These are phyloP conservation scores for Rhinocladiella mackenziei DNA, from an alignment of 2,329 filamentous ascomycete genomes.

Conservation along the genomic window DNA sequence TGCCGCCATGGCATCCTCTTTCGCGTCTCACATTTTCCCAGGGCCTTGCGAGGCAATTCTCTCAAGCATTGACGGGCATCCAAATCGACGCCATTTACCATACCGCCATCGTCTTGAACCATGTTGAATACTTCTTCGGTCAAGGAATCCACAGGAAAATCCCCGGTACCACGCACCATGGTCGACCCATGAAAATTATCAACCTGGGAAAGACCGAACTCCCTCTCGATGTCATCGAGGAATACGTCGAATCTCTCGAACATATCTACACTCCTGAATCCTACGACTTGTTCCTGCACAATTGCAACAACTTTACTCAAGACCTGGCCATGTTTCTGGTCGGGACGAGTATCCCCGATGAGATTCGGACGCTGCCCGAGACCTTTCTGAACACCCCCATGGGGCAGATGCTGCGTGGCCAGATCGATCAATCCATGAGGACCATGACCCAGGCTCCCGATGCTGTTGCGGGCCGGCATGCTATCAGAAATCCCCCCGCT, in stretches of 20 bases:
- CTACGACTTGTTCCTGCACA: constrained; percentile 85
- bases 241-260: constrained; percentile 81
- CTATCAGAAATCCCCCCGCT: constrained; percentile 13
- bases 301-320: constrained; percentile 97
- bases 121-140: constrained; percentile 88
- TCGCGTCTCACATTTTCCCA: too few species aligned
- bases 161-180: constrained; percentile 82
- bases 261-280: constrained; percentile 79
- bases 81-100: constrained; percentile 93
- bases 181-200: constrained; percentile 72
- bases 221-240: constrained; percentile 74
- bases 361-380: constrained; percentile 80
- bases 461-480: constrained; percentile 27
- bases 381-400: constrained; percentile 82
- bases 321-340: constrained; percentile 86
- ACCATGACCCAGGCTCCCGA: constrained; percentile 58
- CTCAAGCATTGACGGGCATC: constrained; percentile 56
- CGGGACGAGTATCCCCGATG: constrained; percentile 79
- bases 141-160: constrained; percentile 76
- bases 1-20: too few species aligned
- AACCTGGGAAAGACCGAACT: constrained; percentile 72
- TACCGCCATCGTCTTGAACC: constrained; percentile 78
- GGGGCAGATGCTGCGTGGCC: constrained; percentile 79
- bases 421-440: constrained; percentile 63
- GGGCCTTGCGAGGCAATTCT: constrained; percentile 58